These are phyloP conservation scores for Plasmopara muralis DNA, from an alignment of 352 stramenopile species.

Conservation along the genomic window DNA sequence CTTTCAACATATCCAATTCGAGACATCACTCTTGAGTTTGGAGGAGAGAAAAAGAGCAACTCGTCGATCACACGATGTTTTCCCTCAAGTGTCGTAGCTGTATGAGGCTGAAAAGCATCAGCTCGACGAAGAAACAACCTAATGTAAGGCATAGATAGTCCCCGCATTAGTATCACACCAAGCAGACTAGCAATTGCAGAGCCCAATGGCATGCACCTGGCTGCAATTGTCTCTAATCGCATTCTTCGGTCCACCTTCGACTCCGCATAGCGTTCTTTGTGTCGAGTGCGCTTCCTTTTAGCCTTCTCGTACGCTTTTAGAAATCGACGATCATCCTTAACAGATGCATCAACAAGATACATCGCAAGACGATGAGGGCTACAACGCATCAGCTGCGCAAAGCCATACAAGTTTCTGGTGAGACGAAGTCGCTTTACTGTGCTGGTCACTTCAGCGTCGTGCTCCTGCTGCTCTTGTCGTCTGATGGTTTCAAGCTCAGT, in stretches of 20 bases:
- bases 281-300: not conserved
- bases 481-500: slow-evolving; percentile 3
- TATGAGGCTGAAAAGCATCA: slow-evolving; percentile 6
- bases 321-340: slow-evolving; percentile 4
- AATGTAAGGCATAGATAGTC: not conserved
- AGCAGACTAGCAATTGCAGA: not conserved
- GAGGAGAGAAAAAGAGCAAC: slow-evolving; percentile 29
- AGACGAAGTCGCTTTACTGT: slow-evolving; percentile 16
- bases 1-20: slow-evolving; percentile 23
- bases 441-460: slow-evolving; percentile 5
- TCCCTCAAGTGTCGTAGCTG: slow-evolving; percentile 11
- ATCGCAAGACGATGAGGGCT: slow-evolving; percentile 16
- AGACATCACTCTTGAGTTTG: slow-evolving; percentile 18
- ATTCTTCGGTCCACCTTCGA: slow-evolving; percentile 5
- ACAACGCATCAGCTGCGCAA: slow-evolving; percentile 13
- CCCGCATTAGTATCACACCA: not conserved
- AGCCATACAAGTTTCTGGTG: slow-evolving; percentile 19
- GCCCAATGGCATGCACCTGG: slow-evolving; percentile 13
- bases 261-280: not conserved
- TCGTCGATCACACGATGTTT: slow-evolving; percentile 22
- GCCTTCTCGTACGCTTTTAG: slow-evolving; percentile 6
- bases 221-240: slow-evolving; percentile 23
- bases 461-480: slow-evolving; percentile 9
- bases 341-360: slow-evolving; percentile 10
- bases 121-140: slow-evolving; percentile 14